Evolutionary conservation across 805 yeast genomes (phyloP).

Genomic region (Cyberlindnera xishuangbannaensis): DNA sequence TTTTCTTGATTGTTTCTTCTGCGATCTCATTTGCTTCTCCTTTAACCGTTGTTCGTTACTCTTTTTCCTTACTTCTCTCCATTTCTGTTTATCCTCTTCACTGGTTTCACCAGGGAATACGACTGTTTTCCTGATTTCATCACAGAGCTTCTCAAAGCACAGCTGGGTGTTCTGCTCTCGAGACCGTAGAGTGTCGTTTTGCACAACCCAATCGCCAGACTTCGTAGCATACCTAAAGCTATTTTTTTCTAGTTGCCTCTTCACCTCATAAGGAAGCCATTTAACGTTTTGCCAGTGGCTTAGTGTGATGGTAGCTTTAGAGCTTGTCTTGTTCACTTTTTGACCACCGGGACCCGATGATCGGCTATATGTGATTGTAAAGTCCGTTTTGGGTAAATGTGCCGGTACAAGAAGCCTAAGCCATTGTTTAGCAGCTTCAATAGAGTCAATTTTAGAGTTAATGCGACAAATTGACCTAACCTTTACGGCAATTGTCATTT

Average conservation of each 20-base stretch:
- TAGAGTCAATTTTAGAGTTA: neutral
- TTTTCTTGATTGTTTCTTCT: constrained; percentile 33
- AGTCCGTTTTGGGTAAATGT: constrained; percentile 39
- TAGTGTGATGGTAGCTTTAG: constrained; percentile 59
- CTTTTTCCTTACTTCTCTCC: constrained; percentile 36
- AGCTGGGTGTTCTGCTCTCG: constrained; percentile 50
- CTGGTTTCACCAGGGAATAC: constrained; percentile 43
- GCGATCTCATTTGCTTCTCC: constrained; percentile 31
- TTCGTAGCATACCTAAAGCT: constrained; percentile 51
- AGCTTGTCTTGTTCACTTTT: constrained; percentile 65
- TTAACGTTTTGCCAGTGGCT: constrained; percentile 38
- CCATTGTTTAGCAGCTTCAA: constrained; percentile 39
- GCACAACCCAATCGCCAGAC: constrained; percentile 39
- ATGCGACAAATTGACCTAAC: neutral
- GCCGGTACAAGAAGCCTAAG: constrained; percentile 26
- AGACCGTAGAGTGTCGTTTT: constrained; percentile 60
- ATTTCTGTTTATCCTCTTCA: constrained; percentile 40
- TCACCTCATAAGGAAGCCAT: constrained; percentile 58
- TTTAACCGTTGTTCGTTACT: constrained; percentile 32
- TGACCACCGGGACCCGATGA: constrained; percentile 89
- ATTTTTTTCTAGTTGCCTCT: constrained; percentile 32
- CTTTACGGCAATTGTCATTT: too few relatives aligned
- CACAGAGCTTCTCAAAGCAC: constrained; percentile 55
- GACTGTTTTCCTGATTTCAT: constrained; percentile 43
- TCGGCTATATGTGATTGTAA: constrained; percentile 44